Evolutionary conservation across 148 eudicot genomes (phyloP), one percentile per base, ranked within the genome.

Genomic region (Nepenthes gracilis): DNA sequence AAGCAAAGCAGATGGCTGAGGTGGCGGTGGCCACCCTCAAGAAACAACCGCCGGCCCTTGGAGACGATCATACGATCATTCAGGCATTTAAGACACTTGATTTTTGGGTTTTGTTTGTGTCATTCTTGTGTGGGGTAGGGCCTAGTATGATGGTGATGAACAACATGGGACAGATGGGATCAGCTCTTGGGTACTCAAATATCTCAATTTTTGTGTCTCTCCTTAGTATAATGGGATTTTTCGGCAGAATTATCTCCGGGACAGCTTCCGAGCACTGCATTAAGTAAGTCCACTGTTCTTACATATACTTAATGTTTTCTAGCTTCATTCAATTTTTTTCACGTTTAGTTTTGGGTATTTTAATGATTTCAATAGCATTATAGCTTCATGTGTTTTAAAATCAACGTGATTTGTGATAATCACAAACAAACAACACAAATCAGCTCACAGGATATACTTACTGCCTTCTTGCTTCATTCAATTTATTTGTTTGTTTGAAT

Each of bases 141-240:
- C 79, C 96, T 33, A 96, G 96, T 35, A 59, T 88, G 73, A 76
- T 87, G 11, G 97, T 92, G 77, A 83, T 80, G 83, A 92, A 92
- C 61, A 92, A 92, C 53, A 77, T 88, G 88, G 97, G 94, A 2
- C 97, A 92, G 65, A 92, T 92, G 96, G 97, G 94, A 12, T 55
- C 81, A 50, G 81, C 97, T 10, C 88, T 88, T 9, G 97, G 97
- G 37, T 92, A 88, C 60, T 49, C 65, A 1, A 96, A 92, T 36
- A 96, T 85, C 5, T 92, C 97, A 0, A 80, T 92, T 11, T 92
- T 92, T 35, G 90, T 92, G 9, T 92, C 97, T 0, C 82, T 92
- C 0, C 86, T 80, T 43, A 88, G 97, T 67, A 88, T 92, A 1
- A 78, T 76, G 81, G 97, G 97, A 23, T 23, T 23, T 23, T 23